A percentile compares a stretch with the other conserved stretches of the same genome.
Evolutionary conservation across 176 grass and related monocot species (phyloP).

Genomic region (Oryza nivara): DNA sequence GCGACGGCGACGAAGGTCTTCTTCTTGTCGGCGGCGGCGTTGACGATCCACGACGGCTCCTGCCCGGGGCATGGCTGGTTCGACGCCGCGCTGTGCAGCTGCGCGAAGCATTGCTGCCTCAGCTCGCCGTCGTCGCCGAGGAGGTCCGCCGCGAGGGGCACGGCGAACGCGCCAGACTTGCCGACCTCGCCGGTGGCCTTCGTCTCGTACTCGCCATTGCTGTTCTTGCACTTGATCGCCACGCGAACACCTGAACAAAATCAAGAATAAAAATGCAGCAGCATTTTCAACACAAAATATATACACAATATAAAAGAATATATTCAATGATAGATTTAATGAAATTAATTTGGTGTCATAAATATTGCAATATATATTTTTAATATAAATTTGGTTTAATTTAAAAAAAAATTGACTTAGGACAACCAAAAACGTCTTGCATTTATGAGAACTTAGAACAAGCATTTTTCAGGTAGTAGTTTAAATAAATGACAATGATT

Average conservation of each 20-base stretch:
- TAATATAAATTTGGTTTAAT: too few relatives aligned
- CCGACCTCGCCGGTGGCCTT: constrained; percentile 37
- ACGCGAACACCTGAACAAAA: constrained; percentile 46
- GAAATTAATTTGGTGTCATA: too few relatives aligned
- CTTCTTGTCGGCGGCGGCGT: not conserved
- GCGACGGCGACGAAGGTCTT: constrained; percentile 27
- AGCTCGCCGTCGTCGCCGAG: constrained; percentile 47
- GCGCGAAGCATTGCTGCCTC: constrained; percentile 52
- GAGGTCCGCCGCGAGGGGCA: constrained; percentile 24
- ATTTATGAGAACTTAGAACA: too few relatives aligned
- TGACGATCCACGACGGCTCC: constrained; percentile 40
- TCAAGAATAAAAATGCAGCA: too few relatives aligned
- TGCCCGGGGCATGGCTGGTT: constrained; percentile 48
- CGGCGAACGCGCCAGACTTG: constrained; percentile 39
- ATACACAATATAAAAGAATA: too few relatives aligned
- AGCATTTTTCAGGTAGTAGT: too few relatives aligned
- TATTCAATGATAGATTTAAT: not conserved
- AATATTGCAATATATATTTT: too few relatives aligned
- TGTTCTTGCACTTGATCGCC: constrained; percentile 51
- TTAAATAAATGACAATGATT: not conserved
- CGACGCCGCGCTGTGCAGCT: constrained; percentile 46
- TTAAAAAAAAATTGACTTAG: too few relatives aligned
- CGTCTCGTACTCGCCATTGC: constrained; percentile 41
- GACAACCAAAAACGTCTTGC: too few relatives aligned
- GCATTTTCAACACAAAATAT: too few relatives aligned